Evolutionary conservation across 148 eudicot species (phyloP).

Genomic region (Selenicereus undatus): DNA sequence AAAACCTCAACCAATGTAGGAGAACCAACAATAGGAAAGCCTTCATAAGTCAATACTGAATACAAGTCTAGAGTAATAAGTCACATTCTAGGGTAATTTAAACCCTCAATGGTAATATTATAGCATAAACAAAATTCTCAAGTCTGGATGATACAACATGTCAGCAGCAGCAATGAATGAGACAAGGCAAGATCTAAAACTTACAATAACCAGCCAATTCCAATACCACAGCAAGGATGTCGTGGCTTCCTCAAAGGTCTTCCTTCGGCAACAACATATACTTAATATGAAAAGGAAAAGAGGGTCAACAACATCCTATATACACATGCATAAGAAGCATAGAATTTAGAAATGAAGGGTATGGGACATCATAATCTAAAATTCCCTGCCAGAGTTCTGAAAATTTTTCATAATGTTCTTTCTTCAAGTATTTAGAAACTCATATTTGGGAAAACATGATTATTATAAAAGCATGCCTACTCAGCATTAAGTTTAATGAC

Average conservation of each 20-base stretch:
- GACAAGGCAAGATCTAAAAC: conserved; percentile 18
- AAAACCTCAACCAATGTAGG: neutral
- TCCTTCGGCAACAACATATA: conserved; percentile 58
- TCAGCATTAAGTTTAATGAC: too few relatives aligned
- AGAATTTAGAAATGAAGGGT: neutral
- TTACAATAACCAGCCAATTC: conserved; percentile 91
- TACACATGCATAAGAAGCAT: neutral
- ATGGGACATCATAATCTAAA: neutral
- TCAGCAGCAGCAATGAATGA: neutral
- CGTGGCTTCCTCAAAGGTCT: conserved; percentile 50
- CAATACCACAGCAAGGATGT: conserved; percentile 84
- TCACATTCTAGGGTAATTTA: neutral
- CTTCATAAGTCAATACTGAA: neutral
- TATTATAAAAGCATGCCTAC: neutral
- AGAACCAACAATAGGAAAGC: neutral
- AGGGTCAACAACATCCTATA: neutral
- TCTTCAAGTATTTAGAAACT: neutral
- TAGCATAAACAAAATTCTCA: neutral
- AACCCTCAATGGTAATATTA: neutral
- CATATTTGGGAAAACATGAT: neutral
- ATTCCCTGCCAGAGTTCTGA: neutral
- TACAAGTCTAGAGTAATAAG: neutral
- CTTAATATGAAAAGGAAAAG: conserved; percentile 30
- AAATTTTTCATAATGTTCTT: neutral
- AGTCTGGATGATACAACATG: neutral